Conservation (phyloP, 306 rosid genomes). For the Cicer judaicum region DNA sequence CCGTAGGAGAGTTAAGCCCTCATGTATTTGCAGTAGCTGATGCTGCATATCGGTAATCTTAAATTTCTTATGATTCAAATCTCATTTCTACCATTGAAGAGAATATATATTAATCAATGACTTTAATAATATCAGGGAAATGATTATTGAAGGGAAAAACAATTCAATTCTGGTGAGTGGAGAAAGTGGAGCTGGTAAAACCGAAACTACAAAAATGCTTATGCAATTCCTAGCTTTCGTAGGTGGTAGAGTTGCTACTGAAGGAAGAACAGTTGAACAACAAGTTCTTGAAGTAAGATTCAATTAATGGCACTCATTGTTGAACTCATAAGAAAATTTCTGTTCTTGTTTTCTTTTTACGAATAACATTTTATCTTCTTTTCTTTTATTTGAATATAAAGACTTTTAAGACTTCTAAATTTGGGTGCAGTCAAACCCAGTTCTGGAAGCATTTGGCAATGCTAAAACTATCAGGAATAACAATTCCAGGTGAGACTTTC, state of each 20-base stretch:
- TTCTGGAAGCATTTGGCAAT: conserved; percentile 99
- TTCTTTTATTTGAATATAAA: conserved; percentile 26
- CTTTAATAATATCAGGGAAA: conserved; percentile 68
- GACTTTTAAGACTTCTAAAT: conserved; percentile 38
- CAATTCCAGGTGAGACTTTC: conserved; percentile 84
- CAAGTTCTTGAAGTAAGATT: conserved; percentile 97
- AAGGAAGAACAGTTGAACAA: conserved; percentile 96
- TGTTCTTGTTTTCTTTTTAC: conserved; percentile 20
- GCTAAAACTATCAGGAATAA: conserved; percentile 97
- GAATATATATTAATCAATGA: conserved; percentile 41
- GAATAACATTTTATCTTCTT: conserved; percentile 23
- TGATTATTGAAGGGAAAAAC: conserved; percentile 87
- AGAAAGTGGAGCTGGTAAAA: conserved; percentile 99
- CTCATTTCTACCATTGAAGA: conserved; percentile 36
- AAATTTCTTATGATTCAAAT: conserved; percentile 35
- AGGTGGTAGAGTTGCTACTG: conserved; percentile 93
- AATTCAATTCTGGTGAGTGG: conserved; percentile 99
- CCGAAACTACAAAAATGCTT: conserved; percentile 98
- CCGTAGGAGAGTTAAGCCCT: conserved; percentile 94
- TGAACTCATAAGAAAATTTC: conserved; percentile 29
- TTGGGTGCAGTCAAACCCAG: conserved; percentile 94
- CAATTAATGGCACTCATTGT: conserved; percentile 35
- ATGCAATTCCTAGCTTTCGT: conserved; percentile 95
- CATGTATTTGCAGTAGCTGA: conserved; percentile 99
- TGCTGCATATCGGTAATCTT: conserved; percentile 85